Evolutionary conservation across 192 early-diverging fungal species (phyloP).

Genomic region (Haplosporangium gracile): DNA sequence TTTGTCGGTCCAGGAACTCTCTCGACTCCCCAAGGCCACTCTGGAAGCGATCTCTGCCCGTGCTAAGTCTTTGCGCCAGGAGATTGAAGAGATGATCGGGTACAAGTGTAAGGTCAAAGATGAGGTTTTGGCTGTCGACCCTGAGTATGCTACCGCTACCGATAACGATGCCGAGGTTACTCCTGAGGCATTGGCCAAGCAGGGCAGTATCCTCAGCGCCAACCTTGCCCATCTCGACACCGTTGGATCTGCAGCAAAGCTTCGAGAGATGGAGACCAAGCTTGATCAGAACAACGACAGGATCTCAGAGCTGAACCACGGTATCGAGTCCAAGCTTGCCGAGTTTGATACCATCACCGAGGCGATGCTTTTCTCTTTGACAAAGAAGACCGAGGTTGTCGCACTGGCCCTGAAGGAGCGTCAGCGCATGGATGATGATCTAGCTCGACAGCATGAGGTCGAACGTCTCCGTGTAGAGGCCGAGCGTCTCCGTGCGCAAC

Average conservation of each 20-base stretch:
- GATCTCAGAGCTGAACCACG: slow-evolving; percentile 25
- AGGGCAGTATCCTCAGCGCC: not conserved
- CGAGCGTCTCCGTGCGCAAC: slow-evolving; percentile 29
- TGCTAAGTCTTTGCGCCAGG: slow-evolving; percentile 10
- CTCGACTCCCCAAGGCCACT: slow-evolving; percentile 8
- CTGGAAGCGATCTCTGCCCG: not conserved
- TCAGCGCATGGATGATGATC: slow-evolving; percentile 25
- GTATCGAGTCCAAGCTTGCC: slow-evolving; percentile 19
- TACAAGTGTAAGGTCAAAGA: slow-evolving; percentile 25
- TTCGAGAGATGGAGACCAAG: slow-evolving; percentile 12
- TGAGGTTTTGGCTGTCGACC: not conserved
- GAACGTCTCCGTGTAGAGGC: not conserved
- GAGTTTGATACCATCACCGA: slow-evolving; percentile 31
- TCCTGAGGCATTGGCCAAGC: not conserved
- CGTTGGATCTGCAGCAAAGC: not conserved
- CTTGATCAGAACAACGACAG: slow-evolving; percentile 9
- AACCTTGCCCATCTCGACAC: not conserved
- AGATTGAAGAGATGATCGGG: slow-evolving; percentile 27
- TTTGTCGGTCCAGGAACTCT: not conserved
- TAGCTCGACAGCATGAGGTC: slow-evolving; percentile 19
- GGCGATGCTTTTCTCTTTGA: slow-evolving; percentile 13
- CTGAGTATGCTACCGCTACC: not conserved
- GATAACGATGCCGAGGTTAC: not conserved
- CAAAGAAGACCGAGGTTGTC: slow-evolving; percentile 11
- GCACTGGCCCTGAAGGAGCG: slow-evolving; percentile 36